These are phyloP conservation scores for Rhynchosporium graminicola DNA, from an alignment of 2,329 filamentous ascomycete genomes.

Conservation along the genomic window DNA sequence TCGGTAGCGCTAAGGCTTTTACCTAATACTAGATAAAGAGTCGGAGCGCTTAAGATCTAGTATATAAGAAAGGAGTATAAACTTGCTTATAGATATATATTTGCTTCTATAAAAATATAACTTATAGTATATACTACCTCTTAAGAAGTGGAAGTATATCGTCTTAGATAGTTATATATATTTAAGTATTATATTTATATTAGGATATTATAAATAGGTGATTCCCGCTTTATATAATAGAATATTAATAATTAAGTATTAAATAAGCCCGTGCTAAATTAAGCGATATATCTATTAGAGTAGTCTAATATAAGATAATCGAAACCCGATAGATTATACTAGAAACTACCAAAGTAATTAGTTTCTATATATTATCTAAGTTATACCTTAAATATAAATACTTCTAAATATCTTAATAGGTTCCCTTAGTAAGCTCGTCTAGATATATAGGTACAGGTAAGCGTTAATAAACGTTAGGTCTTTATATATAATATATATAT, in stretches of 20 bases:
- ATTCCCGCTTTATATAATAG: not conserved
- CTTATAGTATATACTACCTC: slow-evolving; percentile 1
- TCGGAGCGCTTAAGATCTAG: not conserved
- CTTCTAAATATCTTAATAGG: not conserved
- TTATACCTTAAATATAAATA: slow-evolving; percentile 1
- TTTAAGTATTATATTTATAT: not conserved
- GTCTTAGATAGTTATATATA: not conserved
- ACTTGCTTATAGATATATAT: slow-evolving; percentile 1
- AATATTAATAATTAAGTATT: slow-evolving; percentile 3
- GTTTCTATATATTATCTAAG: slow-evolving; percentile 1
- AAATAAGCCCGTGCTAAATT: not conserved
- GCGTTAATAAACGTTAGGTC: slow-evolving; percentile 8
- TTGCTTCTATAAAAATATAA: slow-evolving; percentile 3
- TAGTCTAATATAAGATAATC: not conserved
- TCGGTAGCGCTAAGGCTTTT: not conserved
- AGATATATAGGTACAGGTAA: not conserved
- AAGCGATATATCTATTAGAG: not conserved
- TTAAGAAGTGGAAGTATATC: not conserved
- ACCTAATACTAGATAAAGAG: not conserved
- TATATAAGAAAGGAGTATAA: not conserved
- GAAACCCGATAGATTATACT: not conserved
- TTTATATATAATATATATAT: slow-evolving; percentile 16
- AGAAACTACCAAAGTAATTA: not conserved
- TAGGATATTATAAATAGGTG: not conserved
- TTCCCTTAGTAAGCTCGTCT: slow-evolving; percentile 15